Conservation (phyloP, 2,329 filamentous ascomycete genomes). For the Colletotrichum eleusines region DNA sequence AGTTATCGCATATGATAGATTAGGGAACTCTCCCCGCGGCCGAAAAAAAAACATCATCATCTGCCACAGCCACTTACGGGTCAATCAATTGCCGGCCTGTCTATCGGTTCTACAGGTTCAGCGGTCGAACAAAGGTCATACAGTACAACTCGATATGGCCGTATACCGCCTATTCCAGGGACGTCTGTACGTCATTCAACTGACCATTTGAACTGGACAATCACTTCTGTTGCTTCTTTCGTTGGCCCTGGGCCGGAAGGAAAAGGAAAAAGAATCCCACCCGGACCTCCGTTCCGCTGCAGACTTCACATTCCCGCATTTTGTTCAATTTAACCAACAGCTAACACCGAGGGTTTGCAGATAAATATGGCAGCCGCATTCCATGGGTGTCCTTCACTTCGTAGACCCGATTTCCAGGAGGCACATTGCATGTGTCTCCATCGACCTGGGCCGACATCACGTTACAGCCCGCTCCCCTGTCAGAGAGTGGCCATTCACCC, state of each 20-base stretch:
- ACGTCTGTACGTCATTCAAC: not conserved
- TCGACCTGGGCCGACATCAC: not conserved
- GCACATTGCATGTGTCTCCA: not conserved
- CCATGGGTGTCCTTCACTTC: not conserved
- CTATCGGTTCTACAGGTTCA: too few species aligned
- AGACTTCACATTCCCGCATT: not conserved
- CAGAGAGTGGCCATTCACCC: not conserved
- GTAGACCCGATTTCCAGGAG: accelerated
- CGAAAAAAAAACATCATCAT: not conserved
- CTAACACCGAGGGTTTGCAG: not conserved
- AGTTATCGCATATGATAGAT: too few species aligned
- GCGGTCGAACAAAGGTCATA: not conserved
- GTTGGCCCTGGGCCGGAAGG: not conserved
- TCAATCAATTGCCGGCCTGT: not conserved
- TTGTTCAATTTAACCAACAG: not conserved
- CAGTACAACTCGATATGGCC: not conserved
- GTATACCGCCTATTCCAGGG: not conserved
- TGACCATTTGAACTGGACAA: accelerated
- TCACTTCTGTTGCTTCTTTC: not conserved
- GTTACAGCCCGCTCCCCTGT: not conserved
- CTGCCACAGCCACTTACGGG: not conserved
- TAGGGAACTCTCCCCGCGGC: too few species aligned
- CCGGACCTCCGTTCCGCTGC: not conserved
- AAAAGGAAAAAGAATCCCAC: not conserved
- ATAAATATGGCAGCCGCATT: not conserved